Evolutionary conservation across 2,329 filamentous ascomycete genomes (phyloP).

Genomic region (Triangularia verruculosa): DNA sequence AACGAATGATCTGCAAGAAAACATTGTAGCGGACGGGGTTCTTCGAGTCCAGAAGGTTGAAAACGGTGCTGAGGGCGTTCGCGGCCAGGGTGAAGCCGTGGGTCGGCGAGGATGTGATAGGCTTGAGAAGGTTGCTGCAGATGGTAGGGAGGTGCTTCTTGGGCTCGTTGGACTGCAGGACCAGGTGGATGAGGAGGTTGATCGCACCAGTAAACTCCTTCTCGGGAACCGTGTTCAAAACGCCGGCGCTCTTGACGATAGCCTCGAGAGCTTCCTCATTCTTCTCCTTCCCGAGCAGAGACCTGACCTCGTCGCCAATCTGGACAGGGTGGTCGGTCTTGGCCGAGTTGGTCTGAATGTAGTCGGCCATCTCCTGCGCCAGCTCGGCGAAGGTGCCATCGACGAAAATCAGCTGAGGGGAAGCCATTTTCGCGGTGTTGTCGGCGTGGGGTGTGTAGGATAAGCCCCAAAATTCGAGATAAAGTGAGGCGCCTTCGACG

Average conservation of each 20-base stretch:
- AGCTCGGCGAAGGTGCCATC: constrained; percentile 94
- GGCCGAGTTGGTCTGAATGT: constrained; percentile 59
- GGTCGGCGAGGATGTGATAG: constrained; percentile 78
- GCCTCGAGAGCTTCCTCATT: constrained; percentile 88
- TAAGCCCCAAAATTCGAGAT: constrained; percentile 13
- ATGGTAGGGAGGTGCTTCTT: constrained; percentile 84
- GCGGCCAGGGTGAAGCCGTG: constrained; percentile 85
- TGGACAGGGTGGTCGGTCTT: constrained; percentile 93
- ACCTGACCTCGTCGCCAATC: constrained; percentile 71
- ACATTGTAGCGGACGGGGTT: constrained; percentile 86
- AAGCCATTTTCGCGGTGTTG: constrained; percentile 38
- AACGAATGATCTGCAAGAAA: constrained; percentile 80
- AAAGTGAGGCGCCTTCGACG: constrained; percentile 1
- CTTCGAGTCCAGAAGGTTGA: constrained; percentile 81
- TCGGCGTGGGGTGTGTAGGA: constrained; percentile 4
- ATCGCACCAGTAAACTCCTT: constrained; percentile 96
- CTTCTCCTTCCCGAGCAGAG: constrained; percentile 69
- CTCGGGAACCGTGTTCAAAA: constrained; percentile 82
- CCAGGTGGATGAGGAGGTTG: constrained; percentile 92
- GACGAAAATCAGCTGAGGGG: constrained; percentile 67
- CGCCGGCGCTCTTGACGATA: constrained; percentile 74
- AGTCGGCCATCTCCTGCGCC: constrained; percentile 89
- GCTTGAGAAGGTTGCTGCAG: constrained; percentile 85
- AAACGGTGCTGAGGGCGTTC: constrained; percentile 88
- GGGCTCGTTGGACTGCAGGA: constrained; percentile 79